Base-by-base conservation (phyloP, 2,329 filamentous ascomycete species). In the Penicillium nordicum region DNA sequence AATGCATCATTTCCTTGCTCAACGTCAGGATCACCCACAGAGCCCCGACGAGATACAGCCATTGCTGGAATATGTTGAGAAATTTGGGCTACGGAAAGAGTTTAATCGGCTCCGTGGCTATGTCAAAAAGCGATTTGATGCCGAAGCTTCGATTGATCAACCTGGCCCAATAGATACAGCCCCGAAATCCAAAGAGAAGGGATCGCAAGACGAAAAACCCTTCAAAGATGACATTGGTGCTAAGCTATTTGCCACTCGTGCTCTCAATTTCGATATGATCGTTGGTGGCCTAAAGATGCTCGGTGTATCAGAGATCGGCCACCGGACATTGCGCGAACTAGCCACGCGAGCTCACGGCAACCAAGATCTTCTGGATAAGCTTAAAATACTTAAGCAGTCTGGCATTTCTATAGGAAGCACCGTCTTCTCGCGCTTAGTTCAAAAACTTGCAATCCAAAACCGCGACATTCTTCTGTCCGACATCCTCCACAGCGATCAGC, bases 191-290 rank as follows among this genome's bases (percentile, higher is more conserved):
- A 16, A 45, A 18, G 50, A 32, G 21, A 57, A 57, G 16, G 6
- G 25, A 9, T 58, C 57, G 53, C 44, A 60, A 4, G 58, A 66
- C 21, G 72, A 67, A 36, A 84, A 81, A 57, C 72, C 74, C 9
- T 82, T 85, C 60, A 87, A 84, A 66, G 90, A 94, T 70, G 74
- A 78, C 0, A 81, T 95, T 30, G 88, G 89, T 18, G 88, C 92
- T n/a, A 84, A 87, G 60, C 85, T 91, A 76, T 92, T 96, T 69
- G 92, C 92, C 10, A 88, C 86, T 1, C 87, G 80, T 55, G 88
- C 89, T 71, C 81, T 94, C 23, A 84, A 87, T 1, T 78, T 92
- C 10, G 85, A 92, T 54, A 83, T 88, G 62, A 84, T 90, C 27
- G 84, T 95, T 53, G 83, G 83, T 34, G 81, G 89, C 7, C 77